Evolutionary conservation across 192 early-diverging fungal genomes (phyloP).

Genomic region (Rhizophagus sp.): DNA sequence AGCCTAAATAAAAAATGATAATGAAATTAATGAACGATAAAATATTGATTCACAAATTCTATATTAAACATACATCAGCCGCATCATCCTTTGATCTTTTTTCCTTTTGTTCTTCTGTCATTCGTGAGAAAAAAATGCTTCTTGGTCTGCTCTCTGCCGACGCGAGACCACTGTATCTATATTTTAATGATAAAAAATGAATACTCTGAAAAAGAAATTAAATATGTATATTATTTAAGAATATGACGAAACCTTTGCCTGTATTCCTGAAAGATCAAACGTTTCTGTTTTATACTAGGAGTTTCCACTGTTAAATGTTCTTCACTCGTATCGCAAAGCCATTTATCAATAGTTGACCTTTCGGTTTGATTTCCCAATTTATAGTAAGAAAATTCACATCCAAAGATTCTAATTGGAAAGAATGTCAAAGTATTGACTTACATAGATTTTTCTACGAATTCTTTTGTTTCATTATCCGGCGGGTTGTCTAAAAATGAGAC

Average conservation of each 20-base stretch:
- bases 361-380: background rate
- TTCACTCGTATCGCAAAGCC: conserved; percentile 41
- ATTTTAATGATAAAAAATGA: background rate
- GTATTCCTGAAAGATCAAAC: conserved; percentile 80
- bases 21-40: background rate
- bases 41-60: background rate
- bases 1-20: background rate
- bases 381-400: background rate
- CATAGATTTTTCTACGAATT: conserved; percentile 13
- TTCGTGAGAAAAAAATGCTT: conserved; percentile 46
- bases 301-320: conserved; percentile 44
- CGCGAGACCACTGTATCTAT: conserved; percentile 51
- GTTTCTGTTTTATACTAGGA: conserved; percentile 63
- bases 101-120: conserved; percentile 51
- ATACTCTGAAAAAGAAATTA: background rate
- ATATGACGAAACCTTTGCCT: conserved; percentile 32
- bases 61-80: background rate
- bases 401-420: background rate
- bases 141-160: conserved; percentile 38
- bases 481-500: conserved; percentile 8
- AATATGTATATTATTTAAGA: background rate
- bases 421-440: background rate
- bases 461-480: conserved; percentile 18
- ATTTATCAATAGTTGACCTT: conserved; percentile 39
- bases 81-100: conserved; percentile 29